These are phyloP conservation scores for Protea cynaroides DNA, from an alignment of 164 flowering plant genomes.

Conservation along the genomic window DNA sequence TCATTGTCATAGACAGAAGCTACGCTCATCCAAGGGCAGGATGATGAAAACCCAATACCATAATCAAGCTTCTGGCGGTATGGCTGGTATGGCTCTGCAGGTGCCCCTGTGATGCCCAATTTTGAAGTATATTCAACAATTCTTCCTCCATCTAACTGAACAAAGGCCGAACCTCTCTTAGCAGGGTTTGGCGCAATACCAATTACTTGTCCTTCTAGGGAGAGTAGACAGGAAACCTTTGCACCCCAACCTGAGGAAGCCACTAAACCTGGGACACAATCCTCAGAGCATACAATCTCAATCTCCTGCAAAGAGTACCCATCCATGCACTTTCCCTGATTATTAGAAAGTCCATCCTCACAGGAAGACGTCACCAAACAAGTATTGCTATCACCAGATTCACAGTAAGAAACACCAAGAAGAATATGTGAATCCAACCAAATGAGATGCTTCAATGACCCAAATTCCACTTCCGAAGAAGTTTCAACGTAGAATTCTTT, in stretches of 20 bases:
- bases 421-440: conserved; percentile 77
- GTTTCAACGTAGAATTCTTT: conserved; percentile 56
- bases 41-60: conserved; percentile 40
- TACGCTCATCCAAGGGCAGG: conserved; percentile 80
- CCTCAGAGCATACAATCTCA: conserved; percentile 62
- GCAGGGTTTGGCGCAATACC: conserved; percentile 50
- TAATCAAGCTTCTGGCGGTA: conserved; percentile 22
- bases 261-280: conserved; percentile 44
- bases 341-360: conserved; percentile 19
- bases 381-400: conserved; percentile 20
- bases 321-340: conserved; percentile 6
- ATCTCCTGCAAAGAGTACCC: conserved; percentile 59
- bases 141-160: conserved; percentile 75
- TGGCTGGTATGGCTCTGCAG: conserved; percentile 8
- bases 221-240: conserved; percentile 24
- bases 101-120: conserved; percentile 22
- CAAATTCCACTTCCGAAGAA: conserved; percentile 35
- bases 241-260: conserved; percentile 80
- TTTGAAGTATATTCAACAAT: conserved; percentile 51
- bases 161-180: conserved; percentile 46
- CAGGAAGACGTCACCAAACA: conserved; percentile 10
- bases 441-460: conserved; percentile 54
- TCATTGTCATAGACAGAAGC: conserved; percentile 37
- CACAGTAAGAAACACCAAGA: conserved; percentile 54
- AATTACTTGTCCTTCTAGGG: conserved; percentile 47